A percentile compares a stretch with the other conserved stretches of the same genome.
These are phyloP conservation scores for Nothophytophthora sp. DNA, from an alignment of 352 stramenopile species.

Conservation along the genomic window DNA sequence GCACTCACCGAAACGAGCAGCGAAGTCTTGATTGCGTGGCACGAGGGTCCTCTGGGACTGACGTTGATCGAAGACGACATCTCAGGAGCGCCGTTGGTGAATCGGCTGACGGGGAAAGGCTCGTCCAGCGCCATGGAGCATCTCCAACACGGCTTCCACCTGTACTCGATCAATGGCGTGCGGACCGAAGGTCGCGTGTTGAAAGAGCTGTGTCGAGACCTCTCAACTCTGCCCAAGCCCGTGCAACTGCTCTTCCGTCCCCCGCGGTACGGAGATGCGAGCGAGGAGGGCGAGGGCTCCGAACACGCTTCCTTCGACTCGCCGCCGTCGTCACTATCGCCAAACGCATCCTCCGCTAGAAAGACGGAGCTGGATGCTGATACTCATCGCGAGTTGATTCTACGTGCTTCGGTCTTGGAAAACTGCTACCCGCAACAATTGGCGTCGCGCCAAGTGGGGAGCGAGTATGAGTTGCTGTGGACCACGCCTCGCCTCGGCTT, in stretches of 20 bases:
- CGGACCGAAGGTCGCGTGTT: slow-evolving; percentile 28
- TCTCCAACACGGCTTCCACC: slow-evolving; percentile 43
- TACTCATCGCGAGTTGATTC: slow-evolving; percentile 4
- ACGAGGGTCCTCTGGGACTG: slow-evolving; percentile 42
- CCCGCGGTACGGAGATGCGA: slow-evolving; percentile 7
- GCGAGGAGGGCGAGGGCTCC: slow-evolving; percentile 16
- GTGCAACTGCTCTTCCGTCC: slow-evolving; percentile 51
- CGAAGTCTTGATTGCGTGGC: slow-evolving; percentile 56
- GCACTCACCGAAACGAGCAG: neutral
- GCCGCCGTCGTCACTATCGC: slow-evolving; percentile 1
- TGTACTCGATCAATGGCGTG: slow-evolving; percentile 55
- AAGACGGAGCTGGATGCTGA: slow-evolving; percentile 7
- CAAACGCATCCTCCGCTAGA: neutral
- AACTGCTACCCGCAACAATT: slow-evolving; percentile 3
- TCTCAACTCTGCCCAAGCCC: slow-evolving; percentile 44
- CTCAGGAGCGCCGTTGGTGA: slow-evolving; percentile 50
- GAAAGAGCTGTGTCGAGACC: slow-evolving; percentile 31
- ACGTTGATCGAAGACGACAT: slow-evolving; percentile 55
- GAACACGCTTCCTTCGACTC: slow-evolving; percentile 2
- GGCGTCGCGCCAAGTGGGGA: neutral
- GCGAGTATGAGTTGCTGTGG: slow-evolving; percentile 37
- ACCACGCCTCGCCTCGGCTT: slow-evolving; percentile 24
- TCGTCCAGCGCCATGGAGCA: slow-evolving; percentile 35
- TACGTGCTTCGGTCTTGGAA: slow-evolving; percentile 5
- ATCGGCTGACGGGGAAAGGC: slow-evolving; percentile 72